Evolutionary conservation across 164 flowering plant genomes (phyloP).

Genomic region (Umbellularia californica): DNA sequence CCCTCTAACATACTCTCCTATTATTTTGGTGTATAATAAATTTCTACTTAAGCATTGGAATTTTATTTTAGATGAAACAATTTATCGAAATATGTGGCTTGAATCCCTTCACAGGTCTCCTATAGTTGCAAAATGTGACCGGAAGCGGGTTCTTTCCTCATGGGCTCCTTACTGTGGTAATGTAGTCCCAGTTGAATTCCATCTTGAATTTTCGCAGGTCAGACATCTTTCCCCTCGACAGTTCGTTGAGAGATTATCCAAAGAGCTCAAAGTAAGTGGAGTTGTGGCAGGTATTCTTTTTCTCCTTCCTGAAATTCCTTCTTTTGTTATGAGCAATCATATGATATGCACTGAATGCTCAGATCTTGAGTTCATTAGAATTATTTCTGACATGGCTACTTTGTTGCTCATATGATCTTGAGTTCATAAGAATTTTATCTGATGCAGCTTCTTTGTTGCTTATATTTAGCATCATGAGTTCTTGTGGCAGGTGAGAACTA

Average conservation of each 20-base stretch:
- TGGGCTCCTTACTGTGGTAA: conserved; percentile 80
- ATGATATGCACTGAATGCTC: not conserved
- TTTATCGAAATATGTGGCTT: not conserved
- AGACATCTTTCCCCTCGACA: conserved; percentile 77
- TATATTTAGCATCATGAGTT: not conserved
- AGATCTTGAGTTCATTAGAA: not conserved
- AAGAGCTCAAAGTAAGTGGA: conserved; percentile 76
- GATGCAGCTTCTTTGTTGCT: too few relatives aligned
- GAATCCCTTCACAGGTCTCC: conserved; percentile 56
- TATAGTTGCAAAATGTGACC: conserved; percentile 83
- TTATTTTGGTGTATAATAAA: too few relatives aligned
- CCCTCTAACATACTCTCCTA: too few relatives aligned
- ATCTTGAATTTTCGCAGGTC: conserved; percentile 73
- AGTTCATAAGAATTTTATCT: too few relatives aligned
- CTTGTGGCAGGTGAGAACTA: conserved; percentile 72
- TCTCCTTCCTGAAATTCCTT: not conserved
- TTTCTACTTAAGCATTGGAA: too few relatives aligned
- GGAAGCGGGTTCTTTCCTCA: conserved; percentile 69
- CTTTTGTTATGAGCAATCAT: not conserved
- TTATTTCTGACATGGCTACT: too few relatives aligned
- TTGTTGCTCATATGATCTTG: too few relatives aligned
- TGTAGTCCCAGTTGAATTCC: conserved; percentile 55
- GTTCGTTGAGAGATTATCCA: conserved; percentile 80
- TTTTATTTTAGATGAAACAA: not conserved
- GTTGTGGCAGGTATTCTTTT: conserved; percentile 82